Conservation (phyloP, 257 asterid species). For the Marsdenia floribunda region DNA sequence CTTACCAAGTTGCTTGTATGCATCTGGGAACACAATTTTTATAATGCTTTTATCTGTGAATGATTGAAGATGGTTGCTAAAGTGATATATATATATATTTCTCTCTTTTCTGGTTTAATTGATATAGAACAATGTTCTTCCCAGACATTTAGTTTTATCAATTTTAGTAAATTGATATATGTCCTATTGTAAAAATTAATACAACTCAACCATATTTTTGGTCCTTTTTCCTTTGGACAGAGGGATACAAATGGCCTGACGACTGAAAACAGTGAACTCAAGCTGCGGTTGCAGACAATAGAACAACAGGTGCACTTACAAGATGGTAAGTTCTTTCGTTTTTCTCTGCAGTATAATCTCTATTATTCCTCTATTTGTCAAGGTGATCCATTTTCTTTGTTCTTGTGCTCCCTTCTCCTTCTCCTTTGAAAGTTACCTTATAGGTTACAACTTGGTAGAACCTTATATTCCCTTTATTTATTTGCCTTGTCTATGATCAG, state of each 20-base stretch:
- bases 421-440: conserved; percentile 4
- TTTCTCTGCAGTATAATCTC: neutral
- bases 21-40: neutral
- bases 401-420: neutral
- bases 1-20: neutral
- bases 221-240: conserved; percentile 30
- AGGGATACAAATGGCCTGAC: conserved; percentile 91
- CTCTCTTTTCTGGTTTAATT: neutral
- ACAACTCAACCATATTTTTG: neutral
- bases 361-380: neutral
- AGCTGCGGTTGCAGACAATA: conserved; percentile 82
- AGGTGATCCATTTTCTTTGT: neutral
- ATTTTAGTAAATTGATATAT: neutral
- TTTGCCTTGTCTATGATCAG: neutral
- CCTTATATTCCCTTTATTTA: neutral
- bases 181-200: neutral
- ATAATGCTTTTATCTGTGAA: neutral
- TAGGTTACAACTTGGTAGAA: neutral
- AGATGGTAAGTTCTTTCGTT: conserved; percentile 56
- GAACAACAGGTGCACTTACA: conserved; percentile 96
- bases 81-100: neutral
- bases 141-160: neutral
- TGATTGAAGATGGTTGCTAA: neutral
- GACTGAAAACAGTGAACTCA: conserved; percentile 86
- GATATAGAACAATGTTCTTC: neutral